phyloP scores from a whole-genome alignment of 331 rosid species.

The Saraca asoca region DNA sequence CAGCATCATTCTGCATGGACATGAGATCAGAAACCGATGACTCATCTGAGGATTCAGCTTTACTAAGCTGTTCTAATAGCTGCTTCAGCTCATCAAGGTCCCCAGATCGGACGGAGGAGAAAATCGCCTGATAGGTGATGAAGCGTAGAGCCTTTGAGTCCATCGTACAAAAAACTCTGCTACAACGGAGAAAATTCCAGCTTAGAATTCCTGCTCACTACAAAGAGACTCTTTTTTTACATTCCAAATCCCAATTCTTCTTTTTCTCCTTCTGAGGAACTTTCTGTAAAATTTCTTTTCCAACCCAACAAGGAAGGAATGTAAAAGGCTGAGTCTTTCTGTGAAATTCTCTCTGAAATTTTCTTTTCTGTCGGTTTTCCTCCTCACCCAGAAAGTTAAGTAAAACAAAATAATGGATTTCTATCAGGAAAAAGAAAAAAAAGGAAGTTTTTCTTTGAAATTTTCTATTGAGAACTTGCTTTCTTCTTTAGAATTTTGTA shows the following conservation, averaged over 20 bases:
- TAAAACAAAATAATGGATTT: no score
- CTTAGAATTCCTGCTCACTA: conserved; percentile 3
- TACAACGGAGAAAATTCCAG: neutral
- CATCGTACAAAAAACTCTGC: conserved; percentile 38
- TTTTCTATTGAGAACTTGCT: no score
- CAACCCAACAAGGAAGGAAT: conserved; percentile 22
- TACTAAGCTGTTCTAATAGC: conserved; percentile 50
- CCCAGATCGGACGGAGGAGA: conserved; percentile 77
- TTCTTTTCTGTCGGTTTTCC: no score
- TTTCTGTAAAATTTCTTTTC: neutral
- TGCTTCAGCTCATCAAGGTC: conserved; percentile 57
- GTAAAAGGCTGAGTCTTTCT: no score
- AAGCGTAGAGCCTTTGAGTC: conserved; percentile 69
- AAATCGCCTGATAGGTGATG: conserved; percentile 69
- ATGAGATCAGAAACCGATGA: conserved; percentile 60
- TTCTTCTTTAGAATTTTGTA: no score
- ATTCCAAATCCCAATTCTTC: neutral
- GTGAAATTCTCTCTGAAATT: no score
- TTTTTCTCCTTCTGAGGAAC: neutral
- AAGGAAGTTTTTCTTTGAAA: no score
- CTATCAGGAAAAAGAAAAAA: no score
- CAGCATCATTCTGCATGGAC: conserved; percentile 82
- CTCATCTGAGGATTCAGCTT: conserved; percentile 52
- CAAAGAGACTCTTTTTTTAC: neutral
- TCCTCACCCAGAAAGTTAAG: no score